phyloP scores from a whole-genome alignment of 352 stramenopile species.

The Globisporangium cederbergense region DNA sequence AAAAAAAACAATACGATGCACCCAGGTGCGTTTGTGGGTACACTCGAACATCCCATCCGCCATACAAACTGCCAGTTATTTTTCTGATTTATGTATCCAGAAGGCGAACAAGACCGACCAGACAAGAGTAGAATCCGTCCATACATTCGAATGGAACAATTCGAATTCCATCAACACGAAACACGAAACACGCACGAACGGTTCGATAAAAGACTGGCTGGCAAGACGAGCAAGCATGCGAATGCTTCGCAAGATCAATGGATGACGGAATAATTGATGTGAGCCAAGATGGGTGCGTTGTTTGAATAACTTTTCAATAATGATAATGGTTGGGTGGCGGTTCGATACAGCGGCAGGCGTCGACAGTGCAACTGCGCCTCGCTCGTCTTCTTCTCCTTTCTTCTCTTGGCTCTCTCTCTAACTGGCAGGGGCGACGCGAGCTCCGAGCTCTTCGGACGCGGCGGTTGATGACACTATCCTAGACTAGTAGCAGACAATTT shows the following conservation, averaged over 20 bases:
- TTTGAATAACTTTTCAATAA: constrained; percentile 7
- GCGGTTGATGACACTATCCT: background rate
- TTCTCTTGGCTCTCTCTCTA: background rate
- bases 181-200: background rate
- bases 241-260: background rate
- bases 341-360: constrained; percentile 1
- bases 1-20: background rate
- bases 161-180: background rate
- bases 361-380: background rate
- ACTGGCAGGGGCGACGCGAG: background rate
- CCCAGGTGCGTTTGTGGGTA: background rate
- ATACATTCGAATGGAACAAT: background rate
- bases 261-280: background rate
- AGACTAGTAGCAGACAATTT: constrained; percentile 1
- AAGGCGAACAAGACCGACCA: background rate
- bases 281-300: background rate
- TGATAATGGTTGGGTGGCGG: constrained; percentile 7
- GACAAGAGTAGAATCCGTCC: background rate
- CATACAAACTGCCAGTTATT: background rate
- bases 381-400: background rate
- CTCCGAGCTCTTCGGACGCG: constrained; percentile 15
- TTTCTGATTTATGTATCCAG: background rate
- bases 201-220: background rate
- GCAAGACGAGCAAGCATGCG: background rate
- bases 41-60: background rate